Percentiles rank a stretch among this genome's conserved stretches.
Conservation (phyloP, 2,329 filamentous ascomycete genomes). For the Aureobasidium sp. region DNA sequence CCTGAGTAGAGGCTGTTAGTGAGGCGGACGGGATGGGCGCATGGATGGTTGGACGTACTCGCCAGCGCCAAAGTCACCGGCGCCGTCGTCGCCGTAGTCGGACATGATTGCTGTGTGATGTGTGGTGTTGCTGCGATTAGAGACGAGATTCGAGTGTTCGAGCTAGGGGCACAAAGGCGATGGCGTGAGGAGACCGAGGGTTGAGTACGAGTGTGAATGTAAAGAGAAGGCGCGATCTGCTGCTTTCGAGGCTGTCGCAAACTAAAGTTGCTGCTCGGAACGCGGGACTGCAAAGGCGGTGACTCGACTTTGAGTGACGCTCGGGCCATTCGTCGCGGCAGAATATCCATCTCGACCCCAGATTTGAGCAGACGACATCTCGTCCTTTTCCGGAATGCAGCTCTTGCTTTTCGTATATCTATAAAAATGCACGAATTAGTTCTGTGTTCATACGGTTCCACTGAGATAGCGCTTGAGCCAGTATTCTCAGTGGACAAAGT, state of each 20-base stretch:
- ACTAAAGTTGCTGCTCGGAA: constrained; percentile 1
- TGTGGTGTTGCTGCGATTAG: neutral
- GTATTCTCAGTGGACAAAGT: neutral
- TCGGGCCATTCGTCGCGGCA: neutral
- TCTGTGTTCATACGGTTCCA: neutral
- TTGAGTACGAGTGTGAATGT: neutral
- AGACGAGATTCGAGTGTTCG: neutral
- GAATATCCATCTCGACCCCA: neutral
- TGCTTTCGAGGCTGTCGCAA: neutral
- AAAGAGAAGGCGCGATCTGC: neutral
- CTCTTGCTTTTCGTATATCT: neutral
- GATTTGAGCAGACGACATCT: constrained; percentile 1
- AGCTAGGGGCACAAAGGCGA: neutral
- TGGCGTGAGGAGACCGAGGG: neutral
- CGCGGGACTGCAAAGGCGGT: constrained; percentile 2
- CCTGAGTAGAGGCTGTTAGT: constrained; percentile 17
- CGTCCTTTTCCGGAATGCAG: neutral
- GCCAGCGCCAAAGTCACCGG: constrained; percentile 19
- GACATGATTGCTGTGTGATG: constrained; percentile 19
- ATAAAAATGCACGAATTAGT: neutral
- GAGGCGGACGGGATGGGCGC: neutral
- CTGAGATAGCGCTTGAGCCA: neutral
- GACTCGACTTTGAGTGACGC: neutral
- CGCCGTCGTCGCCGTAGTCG: constrained; percentile 26
- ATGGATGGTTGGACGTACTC: constrained; percentile 15